Evolutionary conservation across 352 stramenopile species (phyloP), one percentile per base, ranked within the genome.

Genomic region (Globisporangium acanthophoron): DNA sequence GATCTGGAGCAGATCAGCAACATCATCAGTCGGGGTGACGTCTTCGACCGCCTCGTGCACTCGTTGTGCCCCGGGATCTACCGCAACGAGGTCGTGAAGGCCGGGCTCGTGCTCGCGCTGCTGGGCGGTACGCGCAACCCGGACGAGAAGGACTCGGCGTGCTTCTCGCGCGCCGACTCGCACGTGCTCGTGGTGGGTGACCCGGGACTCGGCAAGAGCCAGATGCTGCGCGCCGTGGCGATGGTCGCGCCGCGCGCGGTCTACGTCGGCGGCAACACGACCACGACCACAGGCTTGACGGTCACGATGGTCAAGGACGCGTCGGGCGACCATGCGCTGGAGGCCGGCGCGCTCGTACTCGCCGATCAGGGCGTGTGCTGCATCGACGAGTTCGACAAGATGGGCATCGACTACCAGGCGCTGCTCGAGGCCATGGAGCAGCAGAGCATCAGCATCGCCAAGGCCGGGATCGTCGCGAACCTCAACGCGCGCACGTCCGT

Each of bases 331-430:
- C 92, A 95, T 29, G 90, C 87, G 11, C 86, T 98, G 20, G 90
- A 98, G 75, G 92, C 92, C 18, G 94, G 93, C 39, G 94, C 92
- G 31, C 72, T 98, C 16, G 92, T 94, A 29, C 72, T 99, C n/a
- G 90, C 91, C 5, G 96, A 99, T 67, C 84, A 97, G 60, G 97
- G 96, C 9, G 84, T 98, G 6, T 98, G 96, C 67, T 99, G 94
- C 73, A 98, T 99, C 59, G 97, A 99, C 65, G 97, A 99, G 70
- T 98, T 99, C 59, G 97, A 99, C 70, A 99, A 99, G 70, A 98
- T 99, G 93, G 76, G 74, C 3, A 80, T 80, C 62, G 84, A 97
- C 48, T 90, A 94, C 50, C 82, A 96, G 49, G 85, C 92, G 8
- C 73, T 99, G 6, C 80, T 99, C 18, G 96, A 99, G 80, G 94